A percentile compares a stretch with the other conserved stretches of the same genome.
Evolutionary conservation across 2,329 filamentous ascomycete genomes (phyloP).

Genomic region (Aspergillus quadricinctus): DNA sequence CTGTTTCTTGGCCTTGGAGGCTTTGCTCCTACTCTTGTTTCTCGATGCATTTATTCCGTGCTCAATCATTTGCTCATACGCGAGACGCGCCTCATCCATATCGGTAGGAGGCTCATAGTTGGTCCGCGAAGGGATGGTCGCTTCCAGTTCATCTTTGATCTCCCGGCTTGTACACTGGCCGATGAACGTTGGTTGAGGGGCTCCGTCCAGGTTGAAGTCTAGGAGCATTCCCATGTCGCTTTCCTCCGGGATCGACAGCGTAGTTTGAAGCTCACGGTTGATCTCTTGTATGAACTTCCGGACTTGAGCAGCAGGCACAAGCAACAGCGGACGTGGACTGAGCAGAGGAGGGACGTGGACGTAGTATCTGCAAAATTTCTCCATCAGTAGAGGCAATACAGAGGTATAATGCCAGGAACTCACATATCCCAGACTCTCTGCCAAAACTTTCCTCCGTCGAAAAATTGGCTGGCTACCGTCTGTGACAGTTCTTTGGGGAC

Average conservation of each 20-base stretch:
- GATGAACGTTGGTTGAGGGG: conserved; percentile 64
- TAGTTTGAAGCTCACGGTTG: conserved; percentile 50
- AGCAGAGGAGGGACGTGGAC: conserved; percentile 51
- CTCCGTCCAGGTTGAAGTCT: conserved; percentile 57
- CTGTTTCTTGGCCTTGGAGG: conserved; percentile 47
- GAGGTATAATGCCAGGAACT: conserved; percentile 32
- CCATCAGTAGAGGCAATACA: background rate
- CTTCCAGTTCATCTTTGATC: conserved; percentile 36
- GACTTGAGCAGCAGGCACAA: conserved; percentile 66
- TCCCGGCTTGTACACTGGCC: conserved; percentile 51
- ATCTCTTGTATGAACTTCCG: conserved; percentile 60
- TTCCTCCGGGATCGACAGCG: conserved; percentile 56
- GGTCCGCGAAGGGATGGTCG: conserved; percentile 25
- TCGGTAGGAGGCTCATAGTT: background rate
- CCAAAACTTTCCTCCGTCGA: conserved; percentile 44
- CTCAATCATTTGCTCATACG: conserved; percentile 47
- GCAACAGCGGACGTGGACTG: conserved; percentile 54
- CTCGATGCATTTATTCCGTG: conserved; percentile 48
- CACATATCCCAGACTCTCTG: conserved; percentile 71
- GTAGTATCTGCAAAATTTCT: conserved; percentile 55
- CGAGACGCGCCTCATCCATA: conserved; percentile 10
- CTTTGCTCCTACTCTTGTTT: conserved; percentile 43
- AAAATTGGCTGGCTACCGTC: conserved; percentile 35
- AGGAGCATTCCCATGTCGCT: conserved; percentile 55
- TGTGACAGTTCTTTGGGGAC: conserved; percentile 30